A percentile compares a stretch with the other conserved stretches of the same genome.
These are phyloP conservation scores for Geranomyces michiganensis DNA, from an alignment of 192 early-diverging fungal genomes.

Conservation along the genomic window DNA sequence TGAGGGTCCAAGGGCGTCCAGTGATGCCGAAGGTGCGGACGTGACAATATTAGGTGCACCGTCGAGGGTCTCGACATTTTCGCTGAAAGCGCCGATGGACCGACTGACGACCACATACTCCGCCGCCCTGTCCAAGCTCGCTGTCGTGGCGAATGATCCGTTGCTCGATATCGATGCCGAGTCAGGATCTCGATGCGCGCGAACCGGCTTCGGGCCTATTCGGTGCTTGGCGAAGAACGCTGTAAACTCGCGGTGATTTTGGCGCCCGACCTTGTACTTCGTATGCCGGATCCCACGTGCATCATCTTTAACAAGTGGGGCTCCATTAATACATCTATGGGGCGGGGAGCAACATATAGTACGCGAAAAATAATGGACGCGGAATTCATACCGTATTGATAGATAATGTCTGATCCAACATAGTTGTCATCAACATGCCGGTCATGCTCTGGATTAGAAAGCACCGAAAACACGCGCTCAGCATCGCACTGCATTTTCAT, in stretches of 20 bases:
- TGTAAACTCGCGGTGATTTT: constrained; percentile 33
- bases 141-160: background rate
- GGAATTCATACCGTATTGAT: constrained; percentile 47
- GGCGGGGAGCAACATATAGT: background rate
- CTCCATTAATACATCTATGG: too few species aligned
- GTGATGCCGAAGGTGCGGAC: background rate
- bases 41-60: too few species aligned
- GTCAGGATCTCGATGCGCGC: constrained; percentile 15
- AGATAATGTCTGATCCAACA: constrained; percentile 33
- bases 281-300: constrained; percentile 26
- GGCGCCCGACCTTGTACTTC: constrained; percentile 36
- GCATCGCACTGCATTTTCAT: constrained; percentile 48
- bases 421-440: constrained; percentile 48
- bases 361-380: background rate
- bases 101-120: constrained; percentile 12
- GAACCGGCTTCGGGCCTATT: background rate
- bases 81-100: constrained; percentile 2
- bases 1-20: background rate
- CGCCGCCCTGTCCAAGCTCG: background rate
- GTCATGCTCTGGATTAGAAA: constrained; percentile 61
- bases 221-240: constrained; percentile 44
- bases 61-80: background rate
- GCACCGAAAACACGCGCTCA: constrained; percentile 49
- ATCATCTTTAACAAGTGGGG: background rate
- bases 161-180: background rate